Conservation (phyloP, 2,329 filamentous ascomycete species). For the Meredithiella fracta region DNA sequence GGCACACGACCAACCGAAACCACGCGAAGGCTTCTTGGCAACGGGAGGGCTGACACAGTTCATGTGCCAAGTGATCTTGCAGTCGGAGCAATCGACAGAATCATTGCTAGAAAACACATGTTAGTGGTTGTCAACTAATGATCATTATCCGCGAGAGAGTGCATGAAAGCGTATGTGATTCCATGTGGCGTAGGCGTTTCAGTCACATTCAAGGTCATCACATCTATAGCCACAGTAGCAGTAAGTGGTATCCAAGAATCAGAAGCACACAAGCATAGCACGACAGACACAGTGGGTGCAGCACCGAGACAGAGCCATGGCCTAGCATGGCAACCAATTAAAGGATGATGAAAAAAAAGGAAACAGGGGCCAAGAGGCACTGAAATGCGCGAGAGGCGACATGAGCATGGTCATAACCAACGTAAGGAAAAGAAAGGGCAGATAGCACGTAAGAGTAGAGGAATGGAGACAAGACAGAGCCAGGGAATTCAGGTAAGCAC, state of each 20-base stretch:
- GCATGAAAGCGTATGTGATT: too few relatives aligned
- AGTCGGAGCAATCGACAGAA: conserved; percentile 94
- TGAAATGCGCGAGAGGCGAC: background rate
- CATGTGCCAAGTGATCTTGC: conserved; percentile 94
- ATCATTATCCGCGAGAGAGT: background rate
- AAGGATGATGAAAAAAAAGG: background rate
- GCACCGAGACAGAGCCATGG: background rate
- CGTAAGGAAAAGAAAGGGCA: too few relatives aligned
- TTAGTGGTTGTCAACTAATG: background rate
- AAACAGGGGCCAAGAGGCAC: background rate
- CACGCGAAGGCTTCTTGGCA: conserved; percentile 88
- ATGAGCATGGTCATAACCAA: too few relatives aligned
- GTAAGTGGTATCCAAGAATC: background rate
- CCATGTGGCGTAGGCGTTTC: too few relatives aligned
- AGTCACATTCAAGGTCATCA: too few relatives aligned
- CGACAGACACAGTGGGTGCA: background rate
- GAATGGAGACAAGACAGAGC: background rate
- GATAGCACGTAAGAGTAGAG: too few relatives aligned
- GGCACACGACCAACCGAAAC: conserved; percentile 95
- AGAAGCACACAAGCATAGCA: background rate
- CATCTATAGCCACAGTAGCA: background rate
- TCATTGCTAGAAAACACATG: conserved; percentile 45
- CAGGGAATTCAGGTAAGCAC: background rate
- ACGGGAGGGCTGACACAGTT: conserved; percentile 85
- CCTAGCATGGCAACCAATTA: background rate